Evolutionary conservation across 2,329 filamentous ascomycete species (phyloP).

Genomic region (Grosmannia huntii): DNA sequence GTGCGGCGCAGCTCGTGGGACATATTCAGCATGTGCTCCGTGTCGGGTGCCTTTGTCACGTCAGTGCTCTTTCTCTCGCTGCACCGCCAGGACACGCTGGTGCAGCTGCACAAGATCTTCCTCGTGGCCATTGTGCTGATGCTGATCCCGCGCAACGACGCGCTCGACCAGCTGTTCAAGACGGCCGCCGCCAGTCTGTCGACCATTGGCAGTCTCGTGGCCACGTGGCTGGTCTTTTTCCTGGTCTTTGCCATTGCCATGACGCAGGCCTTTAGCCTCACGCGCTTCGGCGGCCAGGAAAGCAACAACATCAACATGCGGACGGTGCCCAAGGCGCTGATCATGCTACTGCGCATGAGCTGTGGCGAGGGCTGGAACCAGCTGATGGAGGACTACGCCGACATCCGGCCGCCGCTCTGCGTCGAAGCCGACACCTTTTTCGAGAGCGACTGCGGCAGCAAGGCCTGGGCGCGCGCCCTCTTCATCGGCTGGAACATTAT

Average conservation of each 20-base stretch:
- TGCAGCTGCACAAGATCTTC: slow-evolving; percentile 85
- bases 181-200: slow-evolving; percentile 89
- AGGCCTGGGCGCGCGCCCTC: slow-evolving; percentile 72
- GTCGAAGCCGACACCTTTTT: slow-evolving; percentile 62
- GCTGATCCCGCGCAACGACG: slow-evolving; percentile 91
- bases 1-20: slow-evolving; percentile 95
- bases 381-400: slow-evolving; percentile 91
- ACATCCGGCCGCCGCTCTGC: slow-evolving; percentile 67
- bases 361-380: slow-evolving; percentile 94
- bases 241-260: slow-evolving; percentile 92
- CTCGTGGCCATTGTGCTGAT: slow-evolving; percentile 80
- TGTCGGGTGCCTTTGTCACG: slow-evolving; percentile 70
- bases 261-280: slow-evolving; percentile 91
- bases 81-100: slow-evolving; percentile 47
- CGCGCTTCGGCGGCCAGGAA: slow-evolving; percentile 65
- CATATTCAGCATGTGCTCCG: slow-evolving; percentile 68
- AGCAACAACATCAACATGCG: slow-evolving; percentile 79
- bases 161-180: slow-evolving; percentile 96
- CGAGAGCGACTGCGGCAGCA: slow-evolving; percentile 83
- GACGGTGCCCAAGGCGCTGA: slow-evolving; percentile 84
- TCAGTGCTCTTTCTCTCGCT: slow-evolving; percentile 62
- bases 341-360: slow-evolving; percentile 86
- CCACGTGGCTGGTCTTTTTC: slow-evolving; percentile 96
- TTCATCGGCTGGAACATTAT: slow-evolving; percentile 98
- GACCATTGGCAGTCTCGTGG: slow-evolving; percentile 79